A percentile compares a stretch with the other conserved stretches of the same genome.
Conservation (phyloP, 768 basidiomycete genomes). For the Pleurotus giganteus region DNA sequence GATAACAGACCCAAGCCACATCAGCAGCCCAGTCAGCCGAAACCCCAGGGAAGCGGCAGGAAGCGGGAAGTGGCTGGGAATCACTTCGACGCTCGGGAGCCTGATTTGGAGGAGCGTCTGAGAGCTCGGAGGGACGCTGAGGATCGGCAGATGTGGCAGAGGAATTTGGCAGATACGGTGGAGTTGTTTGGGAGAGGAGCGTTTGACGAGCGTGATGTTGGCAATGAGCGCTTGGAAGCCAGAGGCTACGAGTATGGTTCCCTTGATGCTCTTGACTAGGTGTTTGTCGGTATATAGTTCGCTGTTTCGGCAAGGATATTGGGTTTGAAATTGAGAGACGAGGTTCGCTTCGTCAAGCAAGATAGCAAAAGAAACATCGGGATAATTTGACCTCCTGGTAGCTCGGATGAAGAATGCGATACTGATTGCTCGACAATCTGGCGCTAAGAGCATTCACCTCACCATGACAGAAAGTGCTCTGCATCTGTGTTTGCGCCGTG, state of each 20-base stretch:
- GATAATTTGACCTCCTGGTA: too few relatives aligned
- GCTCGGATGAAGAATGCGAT: too few relatives aligned
- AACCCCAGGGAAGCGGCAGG: too few relatives aligned
- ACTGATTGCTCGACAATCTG: conserved; percentile 46
- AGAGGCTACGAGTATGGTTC: not conserved
- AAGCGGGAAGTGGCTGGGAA: not conserved
- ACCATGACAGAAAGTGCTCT: conserved; percentile 41
- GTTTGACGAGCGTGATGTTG: not conserved
- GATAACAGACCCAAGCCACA: too few relatives aligned
- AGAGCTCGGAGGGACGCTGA: not conserved
- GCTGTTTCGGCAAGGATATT: too few relatives aligned
- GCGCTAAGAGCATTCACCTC: conserved; percentile 40
- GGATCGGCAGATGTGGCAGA: not conserved
- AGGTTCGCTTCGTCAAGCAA: too few relatives aligned
- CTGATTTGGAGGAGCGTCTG: not conserved
- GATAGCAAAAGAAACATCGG: too few relatives aligned
- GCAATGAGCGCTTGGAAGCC: not conserved
- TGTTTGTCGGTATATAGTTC: not conserved
- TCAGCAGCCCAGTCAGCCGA: too few relatives aligned
- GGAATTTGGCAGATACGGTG: not conserved
- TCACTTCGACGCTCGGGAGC: too few relatives aligned
- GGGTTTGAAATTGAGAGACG: too few relatives aligned
- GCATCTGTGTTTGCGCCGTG: conserved; percentile 47
- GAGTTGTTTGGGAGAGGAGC: not conserved
- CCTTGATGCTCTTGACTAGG: not conserved